These are phyloP conservation scores for Mycena latifolia DNA, from an alignment of 768 basidiomycete genomes.

Conservation along the genomic window DNA sequence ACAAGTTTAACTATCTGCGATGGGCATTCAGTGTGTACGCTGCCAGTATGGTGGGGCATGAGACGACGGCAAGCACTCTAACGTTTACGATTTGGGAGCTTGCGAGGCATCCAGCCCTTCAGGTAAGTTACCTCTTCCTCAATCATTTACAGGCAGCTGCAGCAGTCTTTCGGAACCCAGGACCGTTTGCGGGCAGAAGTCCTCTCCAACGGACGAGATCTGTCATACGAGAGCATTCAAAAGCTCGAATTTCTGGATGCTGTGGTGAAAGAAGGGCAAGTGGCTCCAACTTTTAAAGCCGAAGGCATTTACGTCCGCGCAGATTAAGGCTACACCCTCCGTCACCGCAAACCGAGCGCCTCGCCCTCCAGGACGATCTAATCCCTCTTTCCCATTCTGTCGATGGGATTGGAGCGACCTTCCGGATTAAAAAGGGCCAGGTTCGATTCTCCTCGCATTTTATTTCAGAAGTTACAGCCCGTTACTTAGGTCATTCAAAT, in stretches of 20 bases:
- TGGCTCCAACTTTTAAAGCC: not conserved
- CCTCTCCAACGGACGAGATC: constrained; percentile 41
- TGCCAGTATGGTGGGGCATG: constrained; percentile 57
- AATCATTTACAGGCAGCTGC: not conserved
- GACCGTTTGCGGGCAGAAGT: constrained; percentile 55
- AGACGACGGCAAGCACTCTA: constrained; percentile 53
- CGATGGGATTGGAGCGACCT: constrained; percentile 38
- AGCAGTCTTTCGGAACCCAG: constrained; percentile 33
- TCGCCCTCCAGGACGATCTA: constrained; percentile 55
- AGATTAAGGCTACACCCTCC: constrained; percentile 57
- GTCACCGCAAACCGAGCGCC: constrained; percentile 53
- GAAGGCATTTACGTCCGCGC: not conserved
- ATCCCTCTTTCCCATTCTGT: constrained; percentile 54
- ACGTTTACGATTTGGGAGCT: constrained; percentile 54
- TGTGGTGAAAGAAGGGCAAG: constrained; percentile 54
- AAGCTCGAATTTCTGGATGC: constrained; percentile 56
- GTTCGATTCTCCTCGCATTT: constrained; percentile 35
- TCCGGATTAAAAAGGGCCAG: constrained; percentile 53
- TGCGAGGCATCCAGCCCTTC: constrained; percentile 52
- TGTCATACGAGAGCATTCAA: constrained; percentile 51
- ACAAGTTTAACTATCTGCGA: not conserved
- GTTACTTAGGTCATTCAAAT: constrained; percentile 47
- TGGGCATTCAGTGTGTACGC: too few species aligned
- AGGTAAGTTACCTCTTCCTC: constrained; percentile 26
- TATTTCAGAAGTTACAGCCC: not conserved